These are phyloP conservation scores for Trichomonas vaginalis DNA, from an alignment of 208 protist species.

Conservation along the genomic window DNA sequence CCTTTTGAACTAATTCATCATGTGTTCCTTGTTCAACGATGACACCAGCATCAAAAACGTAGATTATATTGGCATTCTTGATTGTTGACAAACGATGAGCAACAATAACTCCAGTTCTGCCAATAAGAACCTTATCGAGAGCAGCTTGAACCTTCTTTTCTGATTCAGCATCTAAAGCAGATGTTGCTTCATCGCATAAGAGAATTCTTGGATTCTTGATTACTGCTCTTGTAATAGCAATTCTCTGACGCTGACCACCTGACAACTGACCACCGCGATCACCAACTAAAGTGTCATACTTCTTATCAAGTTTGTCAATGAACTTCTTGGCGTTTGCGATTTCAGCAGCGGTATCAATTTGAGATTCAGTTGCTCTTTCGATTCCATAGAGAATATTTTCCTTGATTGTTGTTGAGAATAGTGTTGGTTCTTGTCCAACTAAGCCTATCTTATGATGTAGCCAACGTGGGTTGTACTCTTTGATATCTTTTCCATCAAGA, in stretches of 20 bases:
- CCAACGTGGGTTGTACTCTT: slow-evolving; percentile 50
- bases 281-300: not conserved
- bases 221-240: not conserved
- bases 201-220: not conserved
- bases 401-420: slow-evolving; percentile 54
- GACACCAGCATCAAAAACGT: not conserved
- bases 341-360: not conserved
- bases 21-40: not conserved
- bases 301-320: not conserved
- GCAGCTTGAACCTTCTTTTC: slow-evolving; percentile 62
- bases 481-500: slow-evolving; percentile 68
- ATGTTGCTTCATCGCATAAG: slow-evolving; percentile 41
- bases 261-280: slow-evolving; percentile 15
- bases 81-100: slow-evolving; percentile 70
- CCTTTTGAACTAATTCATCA: not conserved
- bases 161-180: slow-evolving; percentile 59
- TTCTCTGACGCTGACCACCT: slow-evolving; percentile 35
- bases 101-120: slow-evolving; percentile 61
- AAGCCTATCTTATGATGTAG: slow-evolving; percentile 65
- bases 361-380: not conserved
- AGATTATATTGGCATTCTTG: slow-evolving; percentile 38
- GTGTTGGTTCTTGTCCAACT: slow-evolving; percentile 75
- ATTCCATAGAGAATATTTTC: slow-evolving; percentile 44
- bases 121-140: slow-evolving; percentile 51
- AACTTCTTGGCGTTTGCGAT: not conserved